A percentile compares a stretch with the other conserved stretches of the same genome.
Evolutionary conservation across 495 filamentous ascomycete genomes (phyloP).

Genomic region (Neurospora intermedia): DNA sequence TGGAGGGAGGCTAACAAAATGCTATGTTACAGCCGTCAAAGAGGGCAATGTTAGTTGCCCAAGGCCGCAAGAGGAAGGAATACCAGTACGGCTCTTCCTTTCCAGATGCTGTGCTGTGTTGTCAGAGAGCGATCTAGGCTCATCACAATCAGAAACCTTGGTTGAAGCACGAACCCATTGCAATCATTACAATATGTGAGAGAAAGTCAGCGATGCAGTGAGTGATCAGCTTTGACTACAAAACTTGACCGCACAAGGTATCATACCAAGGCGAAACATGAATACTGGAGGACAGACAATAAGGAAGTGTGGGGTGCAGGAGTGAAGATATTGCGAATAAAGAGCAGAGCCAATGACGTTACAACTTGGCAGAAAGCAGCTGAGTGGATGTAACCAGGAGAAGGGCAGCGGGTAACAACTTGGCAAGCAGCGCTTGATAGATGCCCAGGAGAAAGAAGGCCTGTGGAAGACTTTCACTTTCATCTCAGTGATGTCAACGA

Average conservation of each 20-base stretch:
- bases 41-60: not conserved
- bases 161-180: not conserved
- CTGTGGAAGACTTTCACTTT: not conserved
- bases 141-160: not conserved
- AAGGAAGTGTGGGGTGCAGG: not conserved
- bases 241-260: not conserved
- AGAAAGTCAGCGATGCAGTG: not conserved
- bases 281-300: not conserved
- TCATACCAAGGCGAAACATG: no score
- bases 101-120: not conserved
- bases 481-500: not conserved
- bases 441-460: not conserved
- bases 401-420: not conserved
- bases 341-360: slow-evolving; percentile 1
- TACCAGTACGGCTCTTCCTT: no score
- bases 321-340: not conserved
- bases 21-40: not conserved
- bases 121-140: not conserved
- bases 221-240: not conserved
- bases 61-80: not conserved
- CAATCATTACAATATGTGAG: not conserved
- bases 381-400: not conserved
- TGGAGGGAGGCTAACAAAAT: not conserved
- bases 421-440: not conserved
- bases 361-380: not conserved